Conservation (phyloP, 176 grass and related monocot genomes). For the Leersia perrieri region DNA sequence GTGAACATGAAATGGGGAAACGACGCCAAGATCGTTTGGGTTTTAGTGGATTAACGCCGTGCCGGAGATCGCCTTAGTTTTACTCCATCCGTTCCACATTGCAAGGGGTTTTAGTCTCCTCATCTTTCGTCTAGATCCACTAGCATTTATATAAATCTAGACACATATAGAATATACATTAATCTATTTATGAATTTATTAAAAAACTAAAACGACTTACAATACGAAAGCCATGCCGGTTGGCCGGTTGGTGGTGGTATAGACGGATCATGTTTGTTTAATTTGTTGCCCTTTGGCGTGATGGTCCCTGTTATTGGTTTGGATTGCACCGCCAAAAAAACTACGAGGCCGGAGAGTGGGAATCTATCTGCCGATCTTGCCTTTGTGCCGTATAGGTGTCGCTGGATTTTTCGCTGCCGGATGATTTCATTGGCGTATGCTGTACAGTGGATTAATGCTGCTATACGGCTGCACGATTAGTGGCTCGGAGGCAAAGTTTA, state of each 20-base stretch:
- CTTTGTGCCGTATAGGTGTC: neutral
- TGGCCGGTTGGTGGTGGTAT: neutral
- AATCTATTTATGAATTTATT: no score
- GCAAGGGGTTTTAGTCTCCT: no score
- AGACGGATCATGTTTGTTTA: neutral
- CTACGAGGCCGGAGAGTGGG: no score
- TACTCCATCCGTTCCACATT: no score
- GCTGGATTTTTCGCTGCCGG: neutral
- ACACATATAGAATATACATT: no score
- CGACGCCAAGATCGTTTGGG: neutral
- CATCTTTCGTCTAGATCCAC: no score
- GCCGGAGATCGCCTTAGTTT: no score
- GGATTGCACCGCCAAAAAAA: neutral
- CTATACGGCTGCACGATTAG: neutral
- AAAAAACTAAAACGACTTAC: no score
- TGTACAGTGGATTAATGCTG: neutral
- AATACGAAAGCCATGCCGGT: no score
- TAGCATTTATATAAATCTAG: no score
- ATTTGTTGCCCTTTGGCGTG: neutral
- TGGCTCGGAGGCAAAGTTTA: neutral
- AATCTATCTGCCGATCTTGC: neutral
- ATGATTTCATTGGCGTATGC: neutral
- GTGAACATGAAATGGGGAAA: neutral
- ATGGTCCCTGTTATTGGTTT: neutral
- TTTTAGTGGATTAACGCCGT: neutral